Conservation (phyloP, 129 eudicot genomes). For the Logfia minima region DNA sequence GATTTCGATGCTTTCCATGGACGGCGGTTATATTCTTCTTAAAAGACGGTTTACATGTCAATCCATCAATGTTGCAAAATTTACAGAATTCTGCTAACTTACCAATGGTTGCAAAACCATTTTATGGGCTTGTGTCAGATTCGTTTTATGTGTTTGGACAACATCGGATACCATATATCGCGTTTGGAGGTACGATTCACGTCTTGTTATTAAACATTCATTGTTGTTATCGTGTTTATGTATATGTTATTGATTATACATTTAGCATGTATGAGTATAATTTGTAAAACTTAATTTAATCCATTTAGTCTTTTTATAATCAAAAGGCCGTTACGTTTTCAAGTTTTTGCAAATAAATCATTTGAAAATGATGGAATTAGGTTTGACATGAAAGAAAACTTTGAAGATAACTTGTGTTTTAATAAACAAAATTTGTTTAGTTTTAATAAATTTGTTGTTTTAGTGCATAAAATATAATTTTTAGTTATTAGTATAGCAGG, state of each 20-base stretch:
- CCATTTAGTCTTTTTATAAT: neutral
- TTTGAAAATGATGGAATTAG: neutral
- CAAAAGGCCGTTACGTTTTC: neutral
- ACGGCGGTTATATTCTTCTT: constrained; percentile 72
- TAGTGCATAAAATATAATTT: neutral
- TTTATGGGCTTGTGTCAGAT: constrained; percentile 84
- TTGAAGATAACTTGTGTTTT: neutral
- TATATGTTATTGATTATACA: constrained; percentile 14
- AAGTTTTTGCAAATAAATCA: neutral
- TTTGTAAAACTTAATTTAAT: neutral
- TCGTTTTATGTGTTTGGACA: constrained; percentile 63
- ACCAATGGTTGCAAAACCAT: constrained; percentile 94
- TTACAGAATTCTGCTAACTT: constrained; percentile 79
- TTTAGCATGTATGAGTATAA: neutral
- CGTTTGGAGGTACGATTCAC: constrained; percentile 62
- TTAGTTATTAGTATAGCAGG: neutral
- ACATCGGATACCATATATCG: constrained; percentile 90
- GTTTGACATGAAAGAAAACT: neutral
- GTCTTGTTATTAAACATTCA: neutral
- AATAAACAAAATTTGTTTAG: neutral
- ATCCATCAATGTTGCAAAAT: constrained; percentile 78
- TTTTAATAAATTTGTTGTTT: neutral
- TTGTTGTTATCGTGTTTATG: neutral
- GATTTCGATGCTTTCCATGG: constrained; percentile 92
- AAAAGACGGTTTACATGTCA: constrained; percentile 66